Evolutionary conservation across 2,329 filamentous ascomycete species (phyloP), one percentile per base, ranked within the genome.

Genomic region (Ophiostoma australiae): DNA sequence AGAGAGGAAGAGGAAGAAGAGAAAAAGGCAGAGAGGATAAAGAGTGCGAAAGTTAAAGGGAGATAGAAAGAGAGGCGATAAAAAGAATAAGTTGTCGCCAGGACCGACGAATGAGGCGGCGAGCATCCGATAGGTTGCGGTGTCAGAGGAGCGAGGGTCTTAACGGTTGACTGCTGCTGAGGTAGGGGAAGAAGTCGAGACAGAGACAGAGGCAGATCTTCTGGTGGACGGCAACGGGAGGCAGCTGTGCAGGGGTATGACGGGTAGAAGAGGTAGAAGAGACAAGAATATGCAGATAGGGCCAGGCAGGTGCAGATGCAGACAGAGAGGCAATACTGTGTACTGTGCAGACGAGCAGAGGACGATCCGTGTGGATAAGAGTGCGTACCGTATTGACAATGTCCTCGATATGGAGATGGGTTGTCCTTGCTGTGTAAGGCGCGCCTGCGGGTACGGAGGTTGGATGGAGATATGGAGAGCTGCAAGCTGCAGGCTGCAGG

Each of bases 71-170:
- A 37, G 11, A 67, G 35, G 66, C 33, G 52, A 71, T 23, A 69
- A 69, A 58, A 70, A 10, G 35, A 37, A 69, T 37, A 66, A 65
- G 67, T 23, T 37, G 63, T 23, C 48, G 27, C 35, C 70, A 68
- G 69, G 68, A 70, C 69, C 23, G 70, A 70, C 71, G 69, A 74
- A 72, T 71, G 55, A 74, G 71, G 71, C 73, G 72, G 72, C 73
- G 72, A 71, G 72, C 69, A 70, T 71, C 74, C 73, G 74, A 74
- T 73, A 74, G 73, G 74, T 69, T 72, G 65, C 66, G 27, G 55
- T 63, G 31, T 39, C 58, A 27, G 31, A 58, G 39, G 20, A 33
- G 35, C 39, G 55, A 72, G 71, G 33, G 37, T 55, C 37, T 17
- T 48, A 13, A 66, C 13, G n/a, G 11, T 39, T n/a, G 23, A 44